These are phyloP conservation scores for Backusella tuberculispora DNA, from an alignment of 192 early-diverging fungal species.

Conservation along the genomic window DNA sequence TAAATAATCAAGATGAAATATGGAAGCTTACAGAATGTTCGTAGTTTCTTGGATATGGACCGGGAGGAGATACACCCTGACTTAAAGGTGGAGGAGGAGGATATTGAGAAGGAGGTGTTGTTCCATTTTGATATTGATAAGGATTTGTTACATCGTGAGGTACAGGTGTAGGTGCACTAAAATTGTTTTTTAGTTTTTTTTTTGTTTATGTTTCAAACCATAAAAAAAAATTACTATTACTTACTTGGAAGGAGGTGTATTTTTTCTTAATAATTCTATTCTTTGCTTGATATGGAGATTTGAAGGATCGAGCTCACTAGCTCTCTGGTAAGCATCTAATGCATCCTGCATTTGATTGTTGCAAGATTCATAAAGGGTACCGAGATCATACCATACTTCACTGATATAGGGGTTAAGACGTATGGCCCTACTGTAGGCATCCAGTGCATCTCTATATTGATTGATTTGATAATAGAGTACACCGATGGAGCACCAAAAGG, in stretches of 20 bases:
- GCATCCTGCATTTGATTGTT: slow-evolving; percentile 98
- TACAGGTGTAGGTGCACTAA: slow-evolving; percentile 13
- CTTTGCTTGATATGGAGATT: slow-evolving; percentile 56
- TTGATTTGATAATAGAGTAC: slow-evolving; percentile 97
- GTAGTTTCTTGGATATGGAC: slow-evolving; percentile 5
- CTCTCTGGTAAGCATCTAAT: slow-evolving; percentile 95
- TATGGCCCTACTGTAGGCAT: slow-evolving; percentile 96
- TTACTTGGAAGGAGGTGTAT: slow-evolving; percentile 17
- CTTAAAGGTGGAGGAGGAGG: slow-evolving; percentile 21
- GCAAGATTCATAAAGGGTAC: slow-evolving; percentile 96
- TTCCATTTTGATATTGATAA: slow-evolving; percentile 37
- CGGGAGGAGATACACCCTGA: slow-evolving; percentile 8
- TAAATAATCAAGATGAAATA: not conserved
- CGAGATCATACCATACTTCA: slow-evolving; percentile 98
- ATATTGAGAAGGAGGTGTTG: slow-evolving; percentile 11
- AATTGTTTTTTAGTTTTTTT: not conserved
- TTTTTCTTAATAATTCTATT: slow-evolving; percentile 34
- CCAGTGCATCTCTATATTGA: slow-evolving; percentile 93
- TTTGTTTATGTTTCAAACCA: not conserved
- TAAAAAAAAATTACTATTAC: not conserved
- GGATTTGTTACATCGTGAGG: slow-evolving; percentile 44
- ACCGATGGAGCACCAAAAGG: slow-evolving; percentile 99
- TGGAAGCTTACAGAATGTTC: slow-evolving; percentile 7
- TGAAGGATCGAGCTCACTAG: slow-evolving; percentile 87
- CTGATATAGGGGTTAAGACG: slow-evolving; percentile 90